Evolutionary conservation across 2,329 filamentous ascomycete species (phyloP), one percentile per base, ranked within the genome.

Genomic region (Aspergillus niger): DNA sequence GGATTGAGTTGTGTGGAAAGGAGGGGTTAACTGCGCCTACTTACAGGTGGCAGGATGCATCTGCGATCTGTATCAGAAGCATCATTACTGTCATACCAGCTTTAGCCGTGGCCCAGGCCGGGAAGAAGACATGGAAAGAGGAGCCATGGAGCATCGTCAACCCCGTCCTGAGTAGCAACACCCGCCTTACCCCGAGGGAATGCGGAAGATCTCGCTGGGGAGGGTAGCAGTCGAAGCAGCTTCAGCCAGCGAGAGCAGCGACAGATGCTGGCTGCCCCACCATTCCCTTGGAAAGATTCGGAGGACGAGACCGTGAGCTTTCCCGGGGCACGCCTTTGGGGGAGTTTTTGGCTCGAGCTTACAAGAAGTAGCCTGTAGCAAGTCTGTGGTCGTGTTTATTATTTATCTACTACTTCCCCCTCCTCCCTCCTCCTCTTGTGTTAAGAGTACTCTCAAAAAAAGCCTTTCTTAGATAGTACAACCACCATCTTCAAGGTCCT

Each of bases 141-240:
- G 41, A 44, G 41, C 32, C 32, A 36, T 36, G 32, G 32, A 36
- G 32, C 11, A 13, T 36, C 32, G 41, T 20, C 48, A 48, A 55
- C 22, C 47, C n/a, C 22, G 55, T 41, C 43, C 30, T 41, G 24
- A 28, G 57, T 58, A 65, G 52, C 36, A 44, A 49, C 61, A 64
- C 62, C 67, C 68, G 68, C 67, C 63, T 71, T 65, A 63, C 70
- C 65, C 74, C 74, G 74, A 76, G 69, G 69, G 57, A 68, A 64
- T 58, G 57, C 74, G 74, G 74, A 64, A 76, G 74, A 76, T 75
- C 69, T 77, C 74, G 74, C 71, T 72, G 67, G 60, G 60, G 55
- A 64, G 58, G 50, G 58, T 58, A 56, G 58, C 65, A 60, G 64
- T 63, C 68, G 64, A 65, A 61, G 69, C 66, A 52, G 57, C 53